These are phyloP conservation scores for Apiospora aurea DNA, from an alignment of 2,329 filamentous ascomycete genomes.

Conservation along the genomic window DNA sequence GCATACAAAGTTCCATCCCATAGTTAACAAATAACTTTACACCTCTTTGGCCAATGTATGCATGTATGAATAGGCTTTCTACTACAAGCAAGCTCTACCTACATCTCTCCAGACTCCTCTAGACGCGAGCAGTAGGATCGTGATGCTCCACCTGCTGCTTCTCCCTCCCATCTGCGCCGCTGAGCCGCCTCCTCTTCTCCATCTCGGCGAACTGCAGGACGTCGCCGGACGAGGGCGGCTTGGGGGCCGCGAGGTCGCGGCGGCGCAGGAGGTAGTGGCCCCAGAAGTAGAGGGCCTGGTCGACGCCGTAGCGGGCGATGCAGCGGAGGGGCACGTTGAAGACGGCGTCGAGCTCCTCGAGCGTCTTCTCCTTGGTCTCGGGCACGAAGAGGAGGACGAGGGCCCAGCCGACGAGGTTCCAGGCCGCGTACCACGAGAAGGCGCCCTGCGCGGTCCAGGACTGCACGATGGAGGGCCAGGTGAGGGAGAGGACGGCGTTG, in stretches of 20 bases:
- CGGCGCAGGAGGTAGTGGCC: constrained; percentile 38
- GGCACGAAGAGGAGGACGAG: constrained; percentile 50
- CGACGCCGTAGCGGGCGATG: constrained; percentile 45
- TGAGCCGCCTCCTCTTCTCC: background rate
- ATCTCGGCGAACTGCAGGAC: background rate
- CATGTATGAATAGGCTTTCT: background rate
- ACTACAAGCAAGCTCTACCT: background rate
- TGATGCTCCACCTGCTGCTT: background rate
- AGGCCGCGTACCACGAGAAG: constrained; percentile 57
- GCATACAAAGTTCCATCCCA: background rate
- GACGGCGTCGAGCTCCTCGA: constrained; percentile 53
- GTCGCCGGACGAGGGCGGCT: constrained; percentile 11
- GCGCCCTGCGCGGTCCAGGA: constrained; percentile 55
- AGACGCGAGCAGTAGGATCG: constrained; percentile 5
- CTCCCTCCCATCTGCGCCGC: background rate
- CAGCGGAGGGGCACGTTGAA: constrained; percentile 41
- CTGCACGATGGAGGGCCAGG: constrained; percentile 54
- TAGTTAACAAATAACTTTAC: background rate
- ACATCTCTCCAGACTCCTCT: background rate
- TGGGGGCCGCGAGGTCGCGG: constrained; percentile 16
- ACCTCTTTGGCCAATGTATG: background rate
- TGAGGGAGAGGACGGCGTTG: constrained; percentile 48
- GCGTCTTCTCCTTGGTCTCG: constrained; percentile 53
- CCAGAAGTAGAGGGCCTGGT: constrained; percentile 43
- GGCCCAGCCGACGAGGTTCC: constrained; percentile 56